phyloP scores from a whole-genome alignment of 192 early-diverging fungal genomes.

The Coemansia asiatica region DNA sequence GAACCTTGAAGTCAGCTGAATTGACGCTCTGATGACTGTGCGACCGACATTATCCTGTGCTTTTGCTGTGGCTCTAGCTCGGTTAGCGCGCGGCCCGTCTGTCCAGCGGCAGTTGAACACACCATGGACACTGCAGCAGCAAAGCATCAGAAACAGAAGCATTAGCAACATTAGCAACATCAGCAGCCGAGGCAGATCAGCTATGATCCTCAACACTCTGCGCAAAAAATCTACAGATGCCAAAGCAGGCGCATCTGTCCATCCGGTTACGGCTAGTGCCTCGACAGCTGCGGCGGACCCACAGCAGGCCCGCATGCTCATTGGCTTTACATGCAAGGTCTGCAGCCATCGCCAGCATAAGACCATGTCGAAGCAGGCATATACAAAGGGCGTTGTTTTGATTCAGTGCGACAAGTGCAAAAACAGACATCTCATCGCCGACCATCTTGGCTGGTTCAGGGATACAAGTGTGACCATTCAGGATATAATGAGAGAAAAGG shows the following conservation, averaged over 20 bases:
- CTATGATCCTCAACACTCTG: background rate
- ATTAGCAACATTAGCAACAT: background rate
- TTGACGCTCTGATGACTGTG: background rate
- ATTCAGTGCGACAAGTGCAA: constrained; percentile 90
- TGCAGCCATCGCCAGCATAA: constrained; percentile 83
- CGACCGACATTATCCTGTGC: background rate
- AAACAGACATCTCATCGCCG: constrained; percentile 93
- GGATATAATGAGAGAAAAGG: constrained; percentile 75
- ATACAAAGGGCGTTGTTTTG: constrained; percentile 88
- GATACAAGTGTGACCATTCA: constrained; percentile 73
- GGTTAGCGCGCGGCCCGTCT: too few species aligned
- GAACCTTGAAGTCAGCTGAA: background rate
- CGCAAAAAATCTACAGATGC: background rate
- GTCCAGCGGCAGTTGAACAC: too few species aligned
- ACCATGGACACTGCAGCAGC: constrained; percentile 1
- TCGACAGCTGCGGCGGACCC: constrained; percentile 4
- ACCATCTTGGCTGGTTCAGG: constrained; percentile 94
- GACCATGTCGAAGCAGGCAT: constrained; percentile 89
- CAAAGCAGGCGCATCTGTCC: background rate
- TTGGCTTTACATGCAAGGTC: constrained; percentile 95
- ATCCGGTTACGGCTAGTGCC: background rate
- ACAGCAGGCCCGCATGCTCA: constrained; percentile 59
- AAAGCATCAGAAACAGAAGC: background rate
- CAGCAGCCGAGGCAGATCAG: too few species aligned
- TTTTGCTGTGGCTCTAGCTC: background rate